Percentiles rank a stretch among this genome's conserved stretches.
Conservation (phyloP, 805 yeast species). For the Ogataea pini region DNA sequence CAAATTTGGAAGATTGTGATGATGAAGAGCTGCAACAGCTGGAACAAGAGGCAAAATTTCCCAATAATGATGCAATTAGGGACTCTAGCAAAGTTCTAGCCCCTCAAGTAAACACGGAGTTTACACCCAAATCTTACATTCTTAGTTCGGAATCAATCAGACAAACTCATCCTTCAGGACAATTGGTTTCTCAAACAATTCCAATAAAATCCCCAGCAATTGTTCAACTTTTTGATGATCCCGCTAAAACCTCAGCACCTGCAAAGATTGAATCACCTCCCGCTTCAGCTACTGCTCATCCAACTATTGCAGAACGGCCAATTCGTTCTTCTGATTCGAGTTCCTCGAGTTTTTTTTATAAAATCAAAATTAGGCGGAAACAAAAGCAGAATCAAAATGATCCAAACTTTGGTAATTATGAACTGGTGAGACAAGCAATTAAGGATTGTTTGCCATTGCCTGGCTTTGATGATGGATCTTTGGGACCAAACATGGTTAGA, state of each 20-base stretch:
- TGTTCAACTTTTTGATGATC: constrained; percentile 17
- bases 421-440: constrained; percentile 40
- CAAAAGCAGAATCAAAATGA: constrained; percentile 16
- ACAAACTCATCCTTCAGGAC: constrained; percentile 21
- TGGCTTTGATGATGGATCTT: constrained; percentile 63
- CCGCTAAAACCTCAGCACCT: constrained; percentile 4
- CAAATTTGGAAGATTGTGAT: constrained; percentile 1
- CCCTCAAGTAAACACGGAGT: constrained; percentile 15
- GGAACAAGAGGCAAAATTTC: constrained; percentile 15
- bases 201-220: constrained; percentile 13
- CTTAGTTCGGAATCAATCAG: constrained; percentile 22
- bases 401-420: constrained; percentile 34
- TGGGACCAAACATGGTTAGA: constrained; percentile 77
- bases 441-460: constrained; percentile 34
- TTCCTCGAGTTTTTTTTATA: constrained; percentile 25
- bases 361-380: constrained; percentile 32
- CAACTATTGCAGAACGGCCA: constrained; percentile 8
- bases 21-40: constrained; percentile 10
- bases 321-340: constrained; percentile 15
- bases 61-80: constrained; percentile 18
- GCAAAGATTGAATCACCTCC: constrained; percentile 1
- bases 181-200: constrained; percentile 23
- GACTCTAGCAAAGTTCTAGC: constrained; percentile 17
- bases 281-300: background rate
- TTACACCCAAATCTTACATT: constrained; percentile 25